Conservation (phyloP, 208 protist genomes). For the Leishmania lainsoni region DNA sequence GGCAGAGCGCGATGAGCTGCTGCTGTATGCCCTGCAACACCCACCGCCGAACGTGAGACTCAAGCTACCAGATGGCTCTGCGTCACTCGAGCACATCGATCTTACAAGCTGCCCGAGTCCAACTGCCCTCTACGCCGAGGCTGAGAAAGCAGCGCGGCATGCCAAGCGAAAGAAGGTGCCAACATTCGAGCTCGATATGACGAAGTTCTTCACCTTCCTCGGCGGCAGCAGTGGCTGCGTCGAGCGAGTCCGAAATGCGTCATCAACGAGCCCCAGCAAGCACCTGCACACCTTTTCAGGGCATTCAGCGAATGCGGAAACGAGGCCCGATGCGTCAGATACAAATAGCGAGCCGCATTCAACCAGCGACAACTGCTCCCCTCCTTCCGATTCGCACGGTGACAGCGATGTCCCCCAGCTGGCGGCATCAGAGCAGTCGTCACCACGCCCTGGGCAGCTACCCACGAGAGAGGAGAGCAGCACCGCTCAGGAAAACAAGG, state of each 20-base stretch:
- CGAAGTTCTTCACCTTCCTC: conserved; percentile 13
- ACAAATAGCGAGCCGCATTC: no score
- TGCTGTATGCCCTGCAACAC: conserved; percentile 60
- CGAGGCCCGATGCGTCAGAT: neutral
- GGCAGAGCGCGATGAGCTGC: conserved; percentile 49
- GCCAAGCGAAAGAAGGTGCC: conserved; percentile 14
- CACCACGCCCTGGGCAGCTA: neutral
- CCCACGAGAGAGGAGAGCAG: neutral
- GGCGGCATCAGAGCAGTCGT: conserved; percentile 1
- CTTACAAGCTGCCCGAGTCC: conserved; percentile 39
- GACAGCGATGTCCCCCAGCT: neutral
- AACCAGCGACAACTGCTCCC: neutral
- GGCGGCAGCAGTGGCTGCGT: conserved; percentile 32
- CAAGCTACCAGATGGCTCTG: conserved; percentile 30
- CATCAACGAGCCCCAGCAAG: neutral
- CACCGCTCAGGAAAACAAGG: conserved; percentile 2
- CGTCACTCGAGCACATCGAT: conserved; percentile 37
- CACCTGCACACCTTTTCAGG: neutral
- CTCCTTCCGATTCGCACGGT: neutral
- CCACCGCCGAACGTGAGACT: conserved; percentile 55
- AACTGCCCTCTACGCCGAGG: conserved; percentile 36
- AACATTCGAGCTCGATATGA: conserved; percentile 31
- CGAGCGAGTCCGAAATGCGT: conserved; percentile 2
- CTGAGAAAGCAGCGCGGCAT: conserved; percentile 21
- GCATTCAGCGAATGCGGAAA: neutral